phyloP scores from a whole-genome alignment of 2,329 filamentous ascomycete species.

The Chaetomium strumarium region DNA sequence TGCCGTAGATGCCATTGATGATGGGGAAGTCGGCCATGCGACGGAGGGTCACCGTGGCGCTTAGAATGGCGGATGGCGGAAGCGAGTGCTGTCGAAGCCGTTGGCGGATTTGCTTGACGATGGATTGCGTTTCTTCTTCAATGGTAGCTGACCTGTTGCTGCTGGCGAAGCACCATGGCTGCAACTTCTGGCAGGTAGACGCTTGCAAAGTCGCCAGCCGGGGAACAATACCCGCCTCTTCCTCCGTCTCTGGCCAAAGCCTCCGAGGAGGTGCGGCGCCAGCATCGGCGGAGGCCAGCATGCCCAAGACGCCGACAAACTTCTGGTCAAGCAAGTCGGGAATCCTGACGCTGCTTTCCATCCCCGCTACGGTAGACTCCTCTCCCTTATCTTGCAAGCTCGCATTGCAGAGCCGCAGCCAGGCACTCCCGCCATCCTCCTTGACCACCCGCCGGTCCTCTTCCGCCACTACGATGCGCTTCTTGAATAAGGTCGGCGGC shows the following conservation, averaged over 20 bases:
- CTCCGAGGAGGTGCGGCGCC: not conserved
- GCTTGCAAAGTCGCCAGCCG: slow-evolving; percentile 3
- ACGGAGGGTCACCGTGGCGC: slow-evolving; percentile 63
- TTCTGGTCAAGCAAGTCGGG: slow-evolving; percentile 62
- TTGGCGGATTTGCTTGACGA: slow-evolving; percentile 41
- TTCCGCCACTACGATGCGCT: slow-evolving; percentile 57
- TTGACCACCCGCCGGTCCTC: slow-evolving; percentile 46
- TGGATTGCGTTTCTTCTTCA: slow-evolving; percentile 41
- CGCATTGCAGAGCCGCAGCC: slow-evolving; percentile 58
- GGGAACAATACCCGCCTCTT: not conserved
- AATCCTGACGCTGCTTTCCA: slow-evolving; percentile 34
- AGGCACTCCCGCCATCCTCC: slow-evolving; percentile 73
- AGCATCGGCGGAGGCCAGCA: slow-evolving; percentile 19
- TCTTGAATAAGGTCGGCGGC: slow-evolving; percentile 65
- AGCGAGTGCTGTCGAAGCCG: slow-evolving; percentile 35
- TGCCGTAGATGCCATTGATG: slow-evolving; percentile 71
- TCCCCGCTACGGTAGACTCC: not conserved
- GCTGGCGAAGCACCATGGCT: slow-evolving; percentile 35
- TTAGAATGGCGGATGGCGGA: slow-evolving; percentile 42
- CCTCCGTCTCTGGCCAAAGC: not conserved
- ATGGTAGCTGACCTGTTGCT: slow-evolving; percentile 30
- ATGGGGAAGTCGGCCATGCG: slow-evolving; percentile 72
- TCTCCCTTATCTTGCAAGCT: slow-evolving; percentile 41
- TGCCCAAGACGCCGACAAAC: slow-evolving; percentile 43
- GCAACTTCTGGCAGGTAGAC: slow-evolving; percentile 14